Percentiles rank a stretch among this genome's conserved stretches.
Conservation (phyloP, 208 protist genomes). For the Giardia duodenalis region DNA sequence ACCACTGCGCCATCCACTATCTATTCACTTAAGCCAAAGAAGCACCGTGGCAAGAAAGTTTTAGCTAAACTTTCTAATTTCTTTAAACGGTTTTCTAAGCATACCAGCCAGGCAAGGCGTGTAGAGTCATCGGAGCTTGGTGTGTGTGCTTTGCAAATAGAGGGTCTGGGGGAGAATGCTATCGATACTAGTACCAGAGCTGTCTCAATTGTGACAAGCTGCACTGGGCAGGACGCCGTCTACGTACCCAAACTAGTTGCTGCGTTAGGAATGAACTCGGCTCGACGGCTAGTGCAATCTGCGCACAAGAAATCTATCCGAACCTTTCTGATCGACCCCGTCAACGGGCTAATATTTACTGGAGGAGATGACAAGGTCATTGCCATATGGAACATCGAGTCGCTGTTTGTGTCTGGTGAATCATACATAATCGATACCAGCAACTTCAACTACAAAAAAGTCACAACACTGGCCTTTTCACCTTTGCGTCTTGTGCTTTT, state of each 20-base stretch:
- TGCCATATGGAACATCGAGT: neutral
- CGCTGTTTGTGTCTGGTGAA: neutral
- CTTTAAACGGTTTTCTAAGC: too few species aligned
- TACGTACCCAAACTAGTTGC: neutral
- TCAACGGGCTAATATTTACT: neutral
- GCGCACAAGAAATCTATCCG: neutral
- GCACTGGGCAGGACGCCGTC: neutral
- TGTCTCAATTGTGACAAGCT: too few species aligned
- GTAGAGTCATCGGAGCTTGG: too few species aligned
- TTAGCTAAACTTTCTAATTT: too few species aligned
- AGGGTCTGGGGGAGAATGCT: too few species aligned
- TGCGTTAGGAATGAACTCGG: neutral
- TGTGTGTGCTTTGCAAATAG: too few species aligned
- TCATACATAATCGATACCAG: neutral
- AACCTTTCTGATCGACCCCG: neutral
- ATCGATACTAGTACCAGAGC: neutral
- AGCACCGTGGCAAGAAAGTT: too few species aligned
- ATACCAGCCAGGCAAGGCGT: too few species aligned
- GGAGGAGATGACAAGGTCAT: neutral
- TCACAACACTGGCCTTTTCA: neutral
- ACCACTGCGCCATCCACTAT: neutral
- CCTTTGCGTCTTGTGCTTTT: neutral
- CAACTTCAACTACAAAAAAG: neutral
- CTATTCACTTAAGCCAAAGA: too few species aligned
- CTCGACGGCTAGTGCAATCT: neutral